Conservation (phyloP, 2,329 filamentous ascomycete genomes). For the Pseudogymnoascus sp. region DNA sequence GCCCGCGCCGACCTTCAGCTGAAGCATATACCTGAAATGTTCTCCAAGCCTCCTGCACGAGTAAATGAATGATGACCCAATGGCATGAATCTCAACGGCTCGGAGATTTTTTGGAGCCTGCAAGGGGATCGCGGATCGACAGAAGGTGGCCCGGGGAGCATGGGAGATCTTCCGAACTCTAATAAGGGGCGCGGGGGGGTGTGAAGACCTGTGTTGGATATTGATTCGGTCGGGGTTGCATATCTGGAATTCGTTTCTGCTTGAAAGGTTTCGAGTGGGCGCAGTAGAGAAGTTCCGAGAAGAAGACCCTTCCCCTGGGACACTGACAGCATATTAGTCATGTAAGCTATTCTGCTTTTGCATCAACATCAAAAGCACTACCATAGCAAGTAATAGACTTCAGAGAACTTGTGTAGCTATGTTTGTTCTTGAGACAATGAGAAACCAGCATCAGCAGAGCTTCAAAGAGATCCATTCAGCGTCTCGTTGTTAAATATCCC, state of each 20-base stretch:
- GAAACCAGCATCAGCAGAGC: not conserved
- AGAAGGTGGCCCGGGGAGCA: not conserved
- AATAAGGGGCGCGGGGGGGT: not conserved
- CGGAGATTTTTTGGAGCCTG: not conserved
- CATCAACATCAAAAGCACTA: not conserved
- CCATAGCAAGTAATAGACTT: not conserved
- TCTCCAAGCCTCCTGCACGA: not conserved
- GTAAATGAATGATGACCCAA: constrained; percentile 4
- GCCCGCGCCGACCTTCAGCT: not conserved
- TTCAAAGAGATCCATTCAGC: not conserved
- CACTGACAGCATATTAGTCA: not conserved
- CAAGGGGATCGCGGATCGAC: not conserved
- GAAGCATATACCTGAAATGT: not conserved
- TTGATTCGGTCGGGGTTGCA: not conserved
- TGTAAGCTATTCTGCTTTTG: not conserved
- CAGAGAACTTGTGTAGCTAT: not conserved
- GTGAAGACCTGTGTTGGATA: not conserved
- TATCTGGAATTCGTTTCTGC: not conserved
- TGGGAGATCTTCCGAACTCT: not conserved
- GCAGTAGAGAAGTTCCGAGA: not conserved
- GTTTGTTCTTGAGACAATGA: not conserved
- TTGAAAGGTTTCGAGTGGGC: not conserved
- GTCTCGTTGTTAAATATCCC: not conserved
- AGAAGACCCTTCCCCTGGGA: not conserved
- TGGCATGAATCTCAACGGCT: not conserved